A percentile compares a stretch with the other conserved stretches of the same genome.
phyloP scores from a whole-genome alignment of 2,329 filamentous ascomycete genomes.

The Bipolaris victoriae region DNA sequence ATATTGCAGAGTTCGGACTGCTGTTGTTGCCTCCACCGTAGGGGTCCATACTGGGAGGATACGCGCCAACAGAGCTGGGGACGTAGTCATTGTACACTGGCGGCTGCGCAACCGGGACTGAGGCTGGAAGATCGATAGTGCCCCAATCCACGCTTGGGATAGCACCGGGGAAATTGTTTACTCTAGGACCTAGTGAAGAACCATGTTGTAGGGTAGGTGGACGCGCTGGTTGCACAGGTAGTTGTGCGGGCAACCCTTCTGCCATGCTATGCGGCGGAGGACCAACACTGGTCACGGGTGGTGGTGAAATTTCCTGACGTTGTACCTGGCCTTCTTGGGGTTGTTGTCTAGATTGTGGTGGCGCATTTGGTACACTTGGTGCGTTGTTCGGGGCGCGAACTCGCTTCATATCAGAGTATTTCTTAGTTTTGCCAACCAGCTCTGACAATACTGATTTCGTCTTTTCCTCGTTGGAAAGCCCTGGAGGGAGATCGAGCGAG shows the following conservation, averaged over 20 bases:
- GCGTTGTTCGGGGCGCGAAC: slow-evolving; percentile 60
- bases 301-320: slow-evolving; percentile 14
- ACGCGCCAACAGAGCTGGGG: neutral
- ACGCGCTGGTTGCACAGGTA: slow-evolving; percentile 8
- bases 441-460: slow-evolving; percentile 66
- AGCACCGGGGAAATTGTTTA: slow-evolving; percentile 27
- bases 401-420: slow-evolving; percentile 66
- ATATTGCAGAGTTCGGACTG: slow-evolving; percentile 6
- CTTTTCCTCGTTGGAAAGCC: slow-evolving; percentile 62
- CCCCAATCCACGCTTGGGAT: slow-evolving; percentile 38
- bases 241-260: slow-evolving; percentile 2
- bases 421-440: slow-evolving; percentile 64
- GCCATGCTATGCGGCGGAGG: slow-evolving; percentile 3
- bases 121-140: slow-evolving; percentile 24
- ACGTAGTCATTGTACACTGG: neutral
- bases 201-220: slow-evolving; percentile 3
- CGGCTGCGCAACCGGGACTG: slow-evolving; percentile 9
- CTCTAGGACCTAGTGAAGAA: slow-evolving; percentile 4
- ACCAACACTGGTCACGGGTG: neutral
- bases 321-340: slow-evolving; percentile 7
- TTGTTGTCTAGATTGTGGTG: slow-evolving; percentile 35
- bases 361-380: slow-evolving; percentile 28
- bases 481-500: slow-evolving; percentile 67
- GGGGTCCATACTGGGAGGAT: neutral
- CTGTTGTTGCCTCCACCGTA: slow-evolving; percentile 7